Conservation (phyloP, 1,284 basidiomycete genomes). For the Austroboletus rostrupii region DNA sequence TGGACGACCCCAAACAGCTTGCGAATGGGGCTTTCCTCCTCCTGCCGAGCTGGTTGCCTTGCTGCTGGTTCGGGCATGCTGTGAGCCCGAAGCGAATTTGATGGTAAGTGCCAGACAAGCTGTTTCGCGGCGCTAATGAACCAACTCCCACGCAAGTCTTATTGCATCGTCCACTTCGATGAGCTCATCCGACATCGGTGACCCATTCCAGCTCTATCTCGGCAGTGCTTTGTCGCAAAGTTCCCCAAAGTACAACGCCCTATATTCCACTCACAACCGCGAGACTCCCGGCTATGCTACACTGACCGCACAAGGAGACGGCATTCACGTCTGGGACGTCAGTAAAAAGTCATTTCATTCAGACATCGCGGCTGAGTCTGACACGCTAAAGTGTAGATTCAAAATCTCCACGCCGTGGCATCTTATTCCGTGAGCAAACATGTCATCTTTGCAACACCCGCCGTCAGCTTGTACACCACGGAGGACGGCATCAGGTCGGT, state of each 20-base stretch:
- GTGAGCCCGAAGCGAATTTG: conserved; percentile 7
- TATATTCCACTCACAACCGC: conserved; percentile 41
- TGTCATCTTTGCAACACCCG: conserved; percentile 55
- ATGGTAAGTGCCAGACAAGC: background rate
- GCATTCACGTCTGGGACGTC: conserved; percentile 69
- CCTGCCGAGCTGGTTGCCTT: conserved; percentile 17
- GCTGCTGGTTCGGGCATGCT: conserved; percentile 24
- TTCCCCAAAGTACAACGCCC: conserved; percentile 20
- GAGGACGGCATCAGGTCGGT: conserved; percentile 37
- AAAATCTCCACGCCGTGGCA: conserved; percentile 59
- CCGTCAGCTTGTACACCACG: conserved; percentile 41
- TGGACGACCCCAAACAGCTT: conserved; percentile 22
- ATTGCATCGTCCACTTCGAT: conserved; percentile 26
- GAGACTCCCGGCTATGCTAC: conserved; percentile 55
- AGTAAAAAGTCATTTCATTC: conserved; percentile 25
- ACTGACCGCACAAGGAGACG: conserved; percentile 64
- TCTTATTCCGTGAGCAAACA: conserved; percentile 67
- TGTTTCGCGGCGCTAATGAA: background rate
- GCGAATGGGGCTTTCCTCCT: conserved; percentile 21
- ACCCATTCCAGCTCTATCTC: conserved; percentile 60
- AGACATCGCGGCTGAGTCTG: conserved; percentile 6
- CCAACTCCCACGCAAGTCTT: conserved; percentile 20
- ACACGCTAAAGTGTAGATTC: conserved; percentile 42
- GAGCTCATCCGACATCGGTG: conserved; percentile 45
- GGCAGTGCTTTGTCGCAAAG: conserved; percentile 30